These are phyloP conservation scores for Gentiana dahurica DNA, from an alignment of 257 asterid species.

Conservation along the genomic window DNA sequence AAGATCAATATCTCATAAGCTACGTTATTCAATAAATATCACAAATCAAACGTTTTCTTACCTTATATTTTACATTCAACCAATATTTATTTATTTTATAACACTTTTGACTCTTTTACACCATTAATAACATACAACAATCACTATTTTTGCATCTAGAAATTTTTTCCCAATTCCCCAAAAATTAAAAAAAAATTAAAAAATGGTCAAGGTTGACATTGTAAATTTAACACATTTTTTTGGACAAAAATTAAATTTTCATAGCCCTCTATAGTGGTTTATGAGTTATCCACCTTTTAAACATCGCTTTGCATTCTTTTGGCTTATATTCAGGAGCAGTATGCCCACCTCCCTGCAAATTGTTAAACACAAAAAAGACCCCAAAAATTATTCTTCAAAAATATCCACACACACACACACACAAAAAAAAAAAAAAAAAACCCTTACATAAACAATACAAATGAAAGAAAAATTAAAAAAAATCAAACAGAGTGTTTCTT, in stretches of 20 bases:
- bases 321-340: constrained; percentile 6
- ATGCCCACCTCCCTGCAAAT: constrained; percentile 10
- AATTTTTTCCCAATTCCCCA: constrained; percentile 7
- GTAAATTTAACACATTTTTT: background rate
- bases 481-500: no score
- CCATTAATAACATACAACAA: no score
- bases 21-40: no score
- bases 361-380: background rate
- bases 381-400: background rate
- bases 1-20: no score
- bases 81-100: no score
- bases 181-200: background rate
- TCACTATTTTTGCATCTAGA: no score
- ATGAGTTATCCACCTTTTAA: constrained; percentile 6
- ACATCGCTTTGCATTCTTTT: constrained; percentile 12
- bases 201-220: constrained; percentile 6
- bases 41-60: no score
- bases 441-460: background rate
- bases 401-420: no score
- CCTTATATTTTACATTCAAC: no score
- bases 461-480: background rate
- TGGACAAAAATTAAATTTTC: no score
- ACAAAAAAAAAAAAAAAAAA: no score
- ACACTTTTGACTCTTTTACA: no score
- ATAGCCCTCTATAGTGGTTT: background rate